Conservation (phyloP, 495 filamentous ascomycete species). For the Margaritispora aquatica region DNA sequence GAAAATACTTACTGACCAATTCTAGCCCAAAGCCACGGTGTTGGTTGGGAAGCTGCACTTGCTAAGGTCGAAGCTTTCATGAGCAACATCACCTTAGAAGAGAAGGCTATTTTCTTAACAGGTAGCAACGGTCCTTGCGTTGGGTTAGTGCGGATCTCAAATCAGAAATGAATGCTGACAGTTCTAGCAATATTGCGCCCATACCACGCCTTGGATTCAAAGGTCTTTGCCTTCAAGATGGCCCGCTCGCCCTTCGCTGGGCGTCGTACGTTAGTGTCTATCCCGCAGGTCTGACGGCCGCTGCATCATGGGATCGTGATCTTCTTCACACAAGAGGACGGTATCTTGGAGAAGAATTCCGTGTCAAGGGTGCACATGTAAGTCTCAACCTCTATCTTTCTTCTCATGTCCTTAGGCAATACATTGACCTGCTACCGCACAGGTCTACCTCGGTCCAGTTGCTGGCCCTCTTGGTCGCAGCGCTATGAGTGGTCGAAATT, state of each 20-base stretch:
- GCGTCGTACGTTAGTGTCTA: constrained; percentile 75
- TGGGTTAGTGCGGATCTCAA: background rate
- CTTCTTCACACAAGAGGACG: constrained; percentile 66
- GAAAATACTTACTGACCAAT: background rate
- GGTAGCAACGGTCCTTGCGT: constrained; percentile 32
- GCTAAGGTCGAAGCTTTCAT: constrained; percentile 47
- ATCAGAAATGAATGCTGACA: constrained; percentile 5
- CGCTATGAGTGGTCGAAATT: constrained; percentile 48
- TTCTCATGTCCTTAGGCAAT: too few species aligned
- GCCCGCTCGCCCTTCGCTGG: constrained; percentile 39
- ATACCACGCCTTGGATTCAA: constrained; percentile 49
- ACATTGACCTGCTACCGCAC: too few species aligned
- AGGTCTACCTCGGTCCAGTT: constrained; percentile 47
- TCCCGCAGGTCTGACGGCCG: constrained; percentile 72
- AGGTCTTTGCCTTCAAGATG: constrained; percentile 52
- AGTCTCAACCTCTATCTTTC: too few species aligned
- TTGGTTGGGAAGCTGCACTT: constrained; percentile 41
- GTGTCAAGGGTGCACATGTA: constrained; percentile 58
- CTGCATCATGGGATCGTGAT: constrained; percentile 53
- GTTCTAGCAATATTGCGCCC: constrained; percentile 49
- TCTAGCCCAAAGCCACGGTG: constrained; percentile 12
- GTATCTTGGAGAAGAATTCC: constrained; percentile 46
- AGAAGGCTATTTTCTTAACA: constrained; percentile 67
- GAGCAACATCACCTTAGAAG: constrained; percentile 48
- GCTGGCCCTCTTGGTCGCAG: constrained; percentile 50